Percentiles rank a stretch among this genome's conserved stretches.
These are phyloP conservation scores for Ganoderma leucocontextum DNA, from an alignment of 1,284 basidiomycete genomes.

Conservation along the genomic window DNA sequence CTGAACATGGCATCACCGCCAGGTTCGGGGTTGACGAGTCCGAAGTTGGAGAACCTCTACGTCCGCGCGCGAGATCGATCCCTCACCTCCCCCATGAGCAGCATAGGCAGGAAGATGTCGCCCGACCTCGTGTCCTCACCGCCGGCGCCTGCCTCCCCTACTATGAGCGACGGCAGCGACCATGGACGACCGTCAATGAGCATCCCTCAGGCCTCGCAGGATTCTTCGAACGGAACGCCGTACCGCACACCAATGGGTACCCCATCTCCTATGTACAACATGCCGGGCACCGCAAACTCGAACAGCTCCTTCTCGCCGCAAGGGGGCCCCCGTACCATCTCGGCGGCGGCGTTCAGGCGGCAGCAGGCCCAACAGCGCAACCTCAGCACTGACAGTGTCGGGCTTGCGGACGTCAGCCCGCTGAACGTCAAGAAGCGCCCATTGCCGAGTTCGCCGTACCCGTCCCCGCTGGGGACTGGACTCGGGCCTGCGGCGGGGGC, in stretches of 20 bases:
- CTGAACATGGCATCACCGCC: constrained; percentile 15
- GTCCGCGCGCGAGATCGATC: constrained; percentile 35
- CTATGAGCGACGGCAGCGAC: constrained; percentile 28
- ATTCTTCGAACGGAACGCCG: constrained; percentile 42
- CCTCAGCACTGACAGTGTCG: constrained; percentile 40
- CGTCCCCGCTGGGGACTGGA: constrained; percentile 34
- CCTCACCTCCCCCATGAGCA: constrained; percentile 19
- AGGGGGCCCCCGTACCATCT: constrained; percentile 62
- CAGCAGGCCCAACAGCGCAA: constrained; percentile 25
- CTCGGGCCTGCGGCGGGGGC: constrained; percentile 20
- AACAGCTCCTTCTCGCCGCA: constrained; percentile 43
- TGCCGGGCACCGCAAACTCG: constrained; percentile 43
- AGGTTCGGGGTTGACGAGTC: constrained; percentile 24
- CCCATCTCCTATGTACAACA: constrained; percentile 40
- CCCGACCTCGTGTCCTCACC: not conserved
- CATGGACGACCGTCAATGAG: constrained; percentile 15
- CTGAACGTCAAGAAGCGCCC: constrained; percentile 58
- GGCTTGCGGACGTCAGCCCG: constrained; percentile 53
- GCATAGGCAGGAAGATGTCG: constrained; percentile 8
- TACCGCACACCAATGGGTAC: constrained; percentile 50
- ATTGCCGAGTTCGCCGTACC: constrained; percentile 50
- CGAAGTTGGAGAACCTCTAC: constrained; percentile 32
- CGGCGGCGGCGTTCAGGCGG: constrained; percentile 77
- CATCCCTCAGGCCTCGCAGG: constrained; percentile 39
- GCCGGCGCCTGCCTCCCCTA: constrained; percentile 22